Evolutionary conservation across 2,329 filamentous ascomycete species (phyloP).

Genomic region (Alternaria tenuissima): DNA sequence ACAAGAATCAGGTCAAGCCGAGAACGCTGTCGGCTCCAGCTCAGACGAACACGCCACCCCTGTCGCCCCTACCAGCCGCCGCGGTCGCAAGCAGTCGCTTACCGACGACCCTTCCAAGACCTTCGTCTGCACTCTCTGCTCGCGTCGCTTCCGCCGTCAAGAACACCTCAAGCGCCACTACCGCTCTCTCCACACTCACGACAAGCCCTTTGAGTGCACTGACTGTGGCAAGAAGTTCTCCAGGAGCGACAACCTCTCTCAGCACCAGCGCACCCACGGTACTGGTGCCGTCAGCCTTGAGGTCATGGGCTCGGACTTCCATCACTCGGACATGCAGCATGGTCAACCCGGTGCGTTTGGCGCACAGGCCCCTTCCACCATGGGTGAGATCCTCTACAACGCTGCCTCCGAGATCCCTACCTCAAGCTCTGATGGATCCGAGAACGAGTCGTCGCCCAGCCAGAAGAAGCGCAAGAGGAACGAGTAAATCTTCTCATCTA

Average conservation of each 20-base stretch:
- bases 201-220: conserved; percentile 97
- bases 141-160: conserved; percentile 95
- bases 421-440: conserved; percentile 48
- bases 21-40: conserved; percentile 58
- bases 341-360: conserved; percentile 37
- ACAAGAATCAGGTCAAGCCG: conserved; percentile 45
- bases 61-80: conserved; percentile 73
- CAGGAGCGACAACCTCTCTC: conserved; percentile 93
- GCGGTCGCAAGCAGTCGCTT: conserved; percentile 96
- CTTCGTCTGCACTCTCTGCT: conserved; percentile 95
- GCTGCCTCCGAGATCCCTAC: conserved; percentile 49
- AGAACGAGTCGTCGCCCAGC: conserved; percentile 49
- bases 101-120: conserved; percentile 99
- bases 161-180: conserved; percentile 99
- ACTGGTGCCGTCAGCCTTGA: conserved; percentile 91
- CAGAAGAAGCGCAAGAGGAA: conserved; percentile 77
- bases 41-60: conserved; percentile 52
- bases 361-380: conserved; percentile 47
- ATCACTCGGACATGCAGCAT: conserved; percentile 56
- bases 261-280: conserved; percentile 94
- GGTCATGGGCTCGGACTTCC: conserved; percentile 72
- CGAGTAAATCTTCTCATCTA: conserved; percentile 50
- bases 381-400: conserved; percentile 51
- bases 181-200: conserved; percentile 95
- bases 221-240: conserved; percentile 99